These are phyloP conservation scores for Taphrina flavorubra DNA, from an alignment of 1,139 yeast genomes.

Conservation along the genomic window DNA sequence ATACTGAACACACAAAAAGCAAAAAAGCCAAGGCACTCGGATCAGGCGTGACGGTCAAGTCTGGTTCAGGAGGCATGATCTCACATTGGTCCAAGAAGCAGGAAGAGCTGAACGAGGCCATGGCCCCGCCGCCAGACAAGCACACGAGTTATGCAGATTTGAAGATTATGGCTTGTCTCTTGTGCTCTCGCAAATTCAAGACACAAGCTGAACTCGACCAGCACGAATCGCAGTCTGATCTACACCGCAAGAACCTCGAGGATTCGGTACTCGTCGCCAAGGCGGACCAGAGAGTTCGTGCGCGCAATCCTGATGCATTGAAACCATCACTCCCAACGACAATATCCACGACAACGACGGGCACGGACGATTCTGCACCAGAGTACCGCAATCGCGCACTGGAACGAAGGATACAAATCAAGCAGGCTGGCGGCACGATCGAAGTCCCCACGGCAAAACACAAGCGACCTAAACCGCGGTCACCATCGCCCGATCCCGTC, in stretches of 20 bases:
- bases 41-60: slow-evolving; percentile 19
- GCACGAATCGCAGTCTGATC: slow-evolving; percentile 45
- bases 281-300: slow-evolving; percentile 9
- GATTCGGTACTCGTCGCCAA: slow-evolving; percentile 4
- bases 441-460: slow-evolving; percentile 13
- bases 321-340: background rate
- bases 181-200: slow-evolving; percentile 46
- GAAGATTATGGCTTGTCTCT: slow-evolving; percentile 44
- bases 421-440: slow-evolving; percentile 14
- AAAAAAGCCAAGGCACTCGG: slow-evolving; percentile 21
- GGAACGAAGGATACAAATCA: slow-evolving; percentile 15
- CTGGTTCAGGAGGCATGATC: slow-evolving; percentile 23
- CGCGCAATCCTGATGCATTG: slow-evolving; percentile 1
- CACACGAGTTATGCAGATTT: slow-evolving; percentile 43
- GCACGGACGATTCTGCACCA: background rate
- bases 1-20: background rate
- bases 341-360: background rate
- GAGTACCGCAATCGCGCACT: slow-evolving; percentile 27
- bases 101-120: slow-evolving; percentile 34
- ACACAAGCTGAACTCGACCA: slow-evolving; percentile 43
- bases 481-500: background rate
- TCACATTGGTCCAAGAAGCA: slow-evolving; percentile 42
- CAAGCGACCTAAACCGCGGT: background rate
- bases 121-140: slow-evolving; percentile 6
- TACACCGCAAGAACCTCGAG: slow-evolving; percentile 40